These are phyloP conservation scores for Xylariaceae sp. DNA, from an alignment of 2,329 filamentous ascomycete species.

Conservation along the genomic window DNA sequence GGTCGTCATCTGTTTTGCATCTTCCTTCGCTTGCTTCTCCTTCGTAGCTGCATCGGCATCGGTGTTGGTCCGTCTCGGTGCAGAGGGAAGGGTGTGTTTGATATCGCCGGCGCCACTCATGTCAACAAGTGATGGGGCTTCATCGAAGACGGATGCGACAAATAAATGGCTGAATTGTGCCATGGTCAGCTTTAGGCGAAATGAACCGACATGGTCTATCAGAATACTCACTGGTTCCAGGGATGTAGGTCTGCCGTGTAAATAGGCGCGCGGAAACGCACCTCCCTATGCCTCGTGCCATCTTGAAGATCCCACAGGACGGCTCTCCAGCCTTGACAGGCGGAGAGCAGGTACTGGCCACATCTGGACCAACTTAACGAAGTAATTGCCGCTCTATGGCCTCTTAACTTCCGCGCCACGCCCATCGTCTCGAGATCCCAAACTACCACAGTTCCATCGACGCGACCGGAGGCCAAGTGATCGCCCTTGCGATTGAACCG, in stretches of 20 bases:
- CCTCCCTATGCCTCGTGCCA: slow-evolving; percentile 73
- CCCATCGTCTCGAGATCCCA: slow-evolving; percentile 98
- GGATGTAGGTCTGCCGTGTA: slow-evolving; percentile 97
- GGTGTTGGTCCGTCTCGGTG: slow-evolving; percentile 72
- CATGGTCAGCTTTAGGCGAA: slow-evolving; percentile 15
- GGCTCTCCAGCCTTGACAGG: slow-evolving; percentile 94
- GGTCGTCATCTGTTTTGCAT: slow-evolving; percentile 93
- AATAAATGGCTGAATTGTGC: slow-evolving; percentile 69
- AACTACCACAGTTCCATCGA: slow-evolving; percentile 91
- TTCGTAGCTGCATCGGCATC: slow-evolving; percentile 70
- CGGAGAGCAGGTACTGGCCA: slow-evolving; percentile 87
- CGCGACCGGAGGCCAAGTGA: slow-evolving; percentile 89
- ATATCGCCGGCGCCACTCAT: slow-evolving; percentile 68
- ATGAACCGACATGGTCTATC: background rate
- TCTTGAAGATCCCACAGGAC: slow-evolving; percentile 88
- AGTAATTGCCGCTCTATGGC: slow-evolving; percentile 91
- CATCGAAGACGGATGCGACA: slow-evolving; percentile 90
- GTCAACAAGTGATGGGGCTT: slow-evolving; percentile 87
- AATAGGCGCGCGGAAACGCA: slow-evolving; percentile 89
- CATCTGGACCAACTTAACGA: slow-evolving; percentile 94
- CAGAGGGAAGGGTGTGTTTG: slow-evolving; percentile 79
- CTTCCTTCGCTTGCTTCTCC: slow-evolving; percentile 87
- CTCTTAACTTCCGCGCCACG: slow-evolving; percentile 88
- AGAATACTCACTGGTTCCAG: slow-evolving; percentile 72
- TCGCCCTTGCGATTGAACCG: slow-evolving; percentile 96